Base-by-base conservation (phyloP, 441 rosid genomes). In the Brassica hybrid region DNA sequence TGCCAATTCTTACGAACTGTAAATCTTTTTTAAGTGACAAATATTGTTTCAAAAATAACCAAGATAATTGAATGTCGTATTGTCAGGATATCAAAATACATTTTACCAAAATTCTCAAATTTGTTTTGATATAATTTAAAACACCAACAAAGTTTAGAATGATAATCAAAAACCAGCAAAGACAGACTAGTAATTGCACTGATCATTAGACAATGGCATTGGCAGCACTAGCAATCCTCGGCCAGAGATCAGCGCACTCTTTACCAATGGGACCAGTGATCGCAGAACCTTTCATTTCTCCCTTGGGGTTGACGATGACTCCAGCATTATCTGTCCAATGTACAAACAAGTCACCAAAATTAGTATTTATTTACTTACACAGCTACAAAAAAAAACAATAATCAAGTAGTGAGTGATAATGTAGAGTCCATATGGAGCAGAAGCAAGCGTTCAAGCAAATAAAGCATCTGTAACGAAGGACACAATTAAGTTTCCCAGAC, bases 221-320 rank as follows among this genome's bases (percentile, higher is more conserved):
- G 63, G 97, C 96, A 71, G 94, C 97, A 71, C 96, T 94, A 5
- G 97, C 98, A 48, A 94, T 90, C 67, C 94, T 88, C 3, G 92
- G 94, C 92, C 94, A 90, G 5, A 90, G 73, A 77, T 90, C 94
- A 6, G 94, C 94, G 41, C 94, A 89, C 59, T 89, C 94, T 79
- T 89, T 89, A 3, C 94, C 92, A 21, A 90, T 90, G 1, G 92
- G 94, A 43, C 94, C 91, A 4, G 91, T 88, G 41, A 89, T 88
- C 5, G 94, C 94, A 76, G 92, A 90, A 67, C 91, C 94, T 84
- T 90, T 90, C 94, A 90, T 88, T 80, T 90, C 94, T 71, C 94
- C 94, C 74, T 90, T 88, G 0, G 92, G 94, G 63, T 90, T 90
- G 16, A 90, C 92, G 14, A 88, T 88, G n/a, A 90, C 92, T 43